phyloP scores from a whole-genome alignment of 805 yeast species.

The Candida anglica region DNA sequence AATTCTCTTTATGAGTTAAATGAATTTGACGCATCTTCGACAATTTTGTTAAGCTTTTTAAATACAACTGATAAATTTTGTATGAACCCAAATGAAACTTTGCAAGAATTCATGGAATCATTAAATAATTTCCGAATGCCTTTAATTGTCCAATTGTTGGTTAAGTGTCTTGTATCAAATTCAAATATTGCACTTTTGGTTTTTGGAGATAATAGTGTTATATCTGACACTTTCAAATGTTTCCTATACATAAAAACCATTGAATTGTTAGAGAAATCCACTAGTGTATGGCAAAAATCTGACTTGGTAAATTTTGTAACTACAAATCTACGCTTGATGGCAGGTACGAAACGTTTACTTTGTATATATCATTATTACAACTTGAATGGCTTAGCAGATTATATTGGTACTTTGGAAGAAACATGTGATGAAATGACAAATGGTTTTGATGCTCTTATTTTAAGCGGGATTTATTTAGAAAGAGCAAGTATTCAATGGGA shows the following conservation, averaged over 20 bases:
- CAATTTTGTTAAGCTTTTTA: conserved; percentile 5
- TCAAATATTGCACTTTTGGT: conserved; percentile 1
- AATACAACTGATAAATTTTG: too few species aligned
- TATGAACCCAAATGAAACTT: too few species aligned
- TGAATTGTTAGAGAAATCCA: conserved; percentile 16
- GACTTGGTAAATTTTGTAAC: conserved; percentile 13
- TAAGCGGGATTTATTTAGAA: conserved; percentile 5
- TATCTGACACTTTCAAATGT: conserved; percentile 12
- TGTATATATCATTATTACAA: conserved; percentile 17
- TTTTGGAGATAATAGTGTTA: conserved; percentile 6
- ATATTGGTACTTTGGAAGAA: too few species aligned
- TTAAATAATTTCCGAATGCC: conserved; percentile 10
- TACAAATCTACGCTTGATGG: conserved; percentile 8
- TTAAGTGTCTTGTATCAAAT: conserved; percentile 8
- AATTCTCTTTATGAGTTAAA: conserved; percentile 19
- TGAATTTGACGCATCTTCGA: conserved; percentile 5
- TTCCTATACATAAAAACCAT: conserved; percentile 13
- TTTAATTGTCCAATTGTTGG: conserved; percentile 12
- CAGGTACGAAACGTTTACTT: conserved; percentile 8
- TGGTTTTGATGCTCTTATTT: too few species aligned
- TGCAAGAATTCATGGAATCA: not conserved
- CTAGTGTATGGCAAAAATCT: conserved; percentile 12
- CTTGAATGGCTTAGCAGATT: conserved; percentile 12
- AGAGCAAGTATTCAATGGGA: conserved; percentile 3
- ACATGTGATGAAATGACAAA: too few species aligned